Percentiles rank a stretch among this genome's conserved stretches.
Evolutionary conservation across 2,329 filamentous ascomycete genomes (phyloP).

Genomic region (Aschersonia sp.): DNA sequence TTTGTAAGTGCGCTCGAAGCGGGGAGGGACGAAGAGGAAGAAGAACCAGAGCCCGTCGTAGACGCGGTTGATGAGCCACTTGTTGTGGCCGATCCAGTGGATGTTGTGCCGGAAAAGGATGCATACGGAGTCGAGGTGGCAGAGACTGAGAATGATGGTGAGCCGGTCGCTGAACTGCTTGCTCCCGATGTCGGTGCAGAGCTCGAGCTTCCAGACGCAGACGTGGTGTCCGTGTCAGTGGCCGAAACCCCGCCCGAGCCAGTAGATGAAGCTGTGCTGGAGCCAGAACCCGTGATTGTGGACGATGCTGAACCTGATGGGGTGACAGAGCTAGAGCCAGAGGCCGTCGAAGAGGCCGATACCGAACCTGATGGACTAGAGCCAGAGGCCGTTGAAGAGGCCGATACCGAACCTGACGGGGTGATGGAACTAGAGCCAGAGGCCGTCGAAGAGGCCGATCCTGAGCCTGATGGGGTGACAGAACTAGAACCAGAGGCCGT

Average conservation of each 20-base stretch:
- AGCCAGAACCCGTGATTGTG: background rate
- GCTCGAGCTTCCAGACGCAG: background rate
- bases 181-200: background rate
- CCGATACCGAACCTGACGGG: background rate
- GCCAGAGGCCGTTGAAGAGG: background rate
- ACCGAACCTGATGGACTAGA: background rate
- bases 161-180: too few relatives aligned
- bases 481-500: too few relatives aligned
- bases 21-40: too few relatives aligned
- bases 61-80: background rate
- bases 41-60: background rate
- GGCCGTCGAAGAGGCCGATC: too few relatives aligned
- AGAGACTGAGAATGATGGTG: too few relatives aligned
- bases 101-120: too few relatives aligned
- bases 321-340: background rate
- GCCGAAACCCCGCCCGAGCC: background rate
- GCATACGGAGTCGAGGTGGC: too few relatives aligned
- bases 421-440: background rate
- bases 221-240: background rate
- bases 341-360: background rate
- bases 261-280: background rate
- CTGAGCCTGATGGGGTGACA: too few relatives aligned
- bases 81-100: too few relatives aligned
- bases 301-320: background rate
- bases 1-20: too few relatives aligned